Conservation (phyloP, 345 rosid genomes). For the Sonneratia caseolaris region DNA sequence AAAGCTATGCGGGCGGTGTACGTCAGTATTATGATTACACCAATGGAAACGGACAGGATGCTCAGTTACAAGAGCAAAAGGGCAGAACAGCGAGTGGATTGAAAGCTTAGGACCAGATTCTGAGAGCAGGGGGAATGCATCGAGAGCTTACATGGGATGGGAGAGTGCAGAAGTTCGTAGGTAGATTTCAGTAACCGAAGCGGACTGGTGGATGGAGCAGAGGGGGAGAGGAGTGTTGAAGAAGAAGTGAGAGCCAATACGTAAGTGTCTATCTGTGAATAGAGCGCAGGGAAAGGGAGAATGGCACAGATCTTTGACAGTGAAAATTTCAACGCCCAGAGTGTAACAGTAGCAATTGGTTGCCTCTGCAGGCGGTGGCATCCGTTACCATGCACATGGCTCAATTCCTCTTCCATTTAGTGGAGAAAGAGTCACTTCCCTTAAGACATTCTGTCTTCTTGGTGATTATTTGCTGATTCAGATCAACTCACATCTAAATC, state of each 20-base stretch:
- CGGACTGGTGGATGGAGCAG: neutral
- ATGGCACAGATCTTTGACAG: neutral
- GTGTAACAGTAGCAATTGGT: neutral
- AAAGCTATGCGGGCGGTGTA: neutral
- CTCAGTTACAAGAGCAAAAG: neutral
- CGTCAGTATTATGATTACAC: neutral
- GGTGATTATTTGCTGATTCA: too few species aligned
- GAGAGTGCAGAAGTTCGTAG: neutral
- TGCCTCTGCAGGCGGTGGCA: neutral
- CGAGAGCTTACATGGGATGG: neutral
- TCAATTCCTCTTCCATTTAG: too few species aligned
- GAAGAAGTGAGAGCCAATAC: neutral
- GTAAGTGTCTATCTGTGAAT: neutral
- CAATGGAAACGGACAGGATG: neutral
- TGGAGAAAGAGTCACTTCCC: too few species aligned
- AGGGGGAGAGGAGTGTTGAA: neutral
- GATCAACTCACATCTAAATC: too few species aligned
- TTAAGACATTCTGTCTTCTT: too few species aligned
- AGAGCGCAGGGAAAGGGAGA: neutral
- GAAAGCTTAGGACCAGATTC: neutral
- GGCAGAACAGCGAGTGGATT: neutral
- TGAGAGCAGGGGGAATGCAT: too few species aligned
- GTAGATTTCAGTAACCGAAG: too few species aligned
- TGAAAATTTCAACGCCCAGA: neutral
- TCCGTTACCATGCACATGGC: too few species aligned